Conservation (phyloP, 768 basidiomycete species). For the Pholiota microspora region DNA sequence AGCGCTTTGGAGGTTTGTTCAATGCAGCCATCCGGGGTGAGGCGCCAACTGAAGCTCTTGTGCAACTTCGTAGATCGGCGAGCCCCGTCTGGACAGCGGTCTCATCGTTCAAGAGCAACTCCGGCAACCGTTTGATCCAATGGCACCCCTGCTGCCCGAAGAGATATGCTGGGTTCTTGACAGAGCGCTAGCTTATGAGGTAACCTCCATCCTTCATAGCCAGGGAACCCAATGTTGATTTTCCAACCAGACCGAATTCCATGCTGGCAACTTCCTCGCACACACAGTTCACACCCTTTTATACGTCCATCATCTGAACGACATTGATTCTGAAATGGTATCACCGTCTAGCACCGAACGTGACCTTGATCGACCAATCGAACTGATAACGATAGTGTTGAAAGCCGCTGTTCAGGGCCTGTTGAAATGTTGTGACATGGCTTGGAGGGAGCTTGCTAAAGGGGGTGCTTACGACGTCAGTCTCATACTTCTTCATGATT, state of each 20-base stretch:
- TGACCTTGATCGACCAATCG: slow-evolving; percentile 51
- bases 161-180: slow-evolving; percentile 92
- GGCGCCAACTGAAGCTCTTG: not conserved
- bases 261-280: slow-evolving; percentile 78
- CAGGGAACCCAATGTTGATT: slow-evolving; percentile 7
- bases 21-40: not conserved
- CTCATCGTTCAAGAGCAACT: slow-evolving; percentile 44
- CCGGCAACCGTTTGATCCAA: slow-evolving; percentile 58
- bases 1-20: slow-evolving; percentile 76
- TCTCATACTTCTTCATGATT: slow-evolving; percentile 8
- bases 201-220: slow-evolving; percentile 27
- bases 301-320: slow-evolving; percentile 63
- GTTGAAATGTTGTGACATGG: slow-evolving; percentile 78
- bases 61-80: slow-evolving; percentile 66
- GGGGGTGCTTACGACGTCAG: slow-evolving; percentile 69
- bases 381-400: slow-evolving; percentile 68
- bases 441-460: slow-evolving; percentile 80
- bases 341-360: slow-evolving; percentile 6
- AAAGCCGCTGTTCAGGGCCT: slow-evolving; percentile 64
- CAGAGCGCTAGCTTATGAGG: slow-evolving; percentile 75
- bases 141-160: slow-evolving; percentile 61
- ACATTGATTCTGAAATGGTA: slow-evolving; percentile 52
- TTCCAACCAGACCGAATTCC: slow-evolving; percentile 78
- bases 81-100: slow-evolving; percentile 87
- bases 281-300: slow-evolving; percentile 83